Base-by-base conservation (phyloP, 148 eudicot species). In the Cornus florida region DNA sequence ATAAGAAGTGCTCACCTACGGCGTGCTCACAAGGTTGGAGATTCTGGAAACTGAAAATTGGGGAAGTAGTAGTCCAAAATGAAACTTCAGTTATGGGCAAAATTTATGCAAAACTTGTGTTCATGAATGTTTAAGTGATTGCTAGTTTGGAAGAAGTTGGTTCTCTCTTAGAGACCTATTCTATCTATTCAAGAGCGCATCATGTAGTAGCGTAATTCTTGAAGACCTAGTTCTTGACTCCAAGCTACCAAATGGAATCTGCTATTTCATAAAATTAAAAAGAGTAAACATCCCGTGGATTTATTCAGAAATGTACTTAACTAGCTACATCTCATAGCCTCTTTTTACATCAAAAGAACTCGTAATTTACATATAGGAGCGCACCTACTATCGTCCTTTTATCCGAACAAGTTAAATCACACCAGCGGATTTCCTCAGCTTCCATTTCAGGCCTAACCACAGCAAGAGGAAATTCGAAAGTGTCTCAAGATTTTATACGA, bases 401-500 rank as follows among this genome's bases (percentile, higher is more conserved):
- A 68, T 46, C 48, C 41, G 35, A n/a, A 66, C 39, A 65, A 41
- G 57, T 38, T 38, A 75, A 43, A 66, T 57, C 41, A 46, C 67
- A 10, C 7, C 62, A 46, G 57, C 22, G 17, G 5, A n/a, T 28
- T 24, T 76, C 35, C 66, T 62, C 66, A 17, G 23, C 8, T n/a
- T 20, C 66, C 66, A 62, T n/a, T 62, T 62, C 66, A 62, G 24
- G 23, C 10, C 20, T 43, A 41, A 7, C 64, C 77, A 62, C 50
- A 10, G 17, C 43, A 28, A 5, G 23, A 46, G 38, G 6, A 28
- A 33, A 35, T 35, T 35, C 3, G 38, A 35, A 35, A 35, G 38
- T 35, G 38, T 86, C 6, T 86, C 6, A 31, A 43, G 23, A 10
- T 69, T 62, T 85, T 85, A 95, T 65, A 95, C 83, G 76, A 89